Evolutionary conservation across 208 protist species (phyloP).

Genomic region (Leishmania tropica): DNA sequence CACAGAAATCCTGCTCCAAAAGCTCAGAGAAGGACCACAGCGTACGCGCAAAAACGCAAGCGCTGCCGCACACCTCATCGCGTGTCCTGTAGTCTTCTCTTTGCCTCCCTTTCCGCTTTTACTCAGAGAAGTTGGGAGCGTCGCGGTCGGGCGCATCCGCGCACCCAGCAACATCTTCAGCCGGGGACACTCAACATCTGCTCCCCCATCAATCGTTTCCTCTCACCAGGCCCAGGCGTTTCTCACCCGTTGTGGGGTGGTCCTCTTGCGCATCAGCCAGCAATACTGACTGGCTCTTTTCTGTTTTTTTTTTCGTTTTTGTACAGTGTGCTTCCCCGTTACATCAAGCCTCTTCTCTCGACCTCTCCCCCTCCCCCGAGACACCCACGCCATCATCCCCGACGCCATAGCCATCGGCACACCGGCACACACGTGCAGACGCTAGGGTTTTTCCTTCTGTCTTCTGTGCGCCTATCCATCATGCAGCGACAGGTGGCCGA

Average conservation of each 20-base stretch:
- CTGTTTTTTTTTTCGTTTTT: not conserved
- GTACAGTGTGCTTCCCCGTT: not conserved
- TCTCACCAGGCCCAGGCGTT: not conserved
- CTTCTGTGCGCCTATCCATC: not conserved
- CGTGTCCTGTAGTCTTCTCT: not conserved
- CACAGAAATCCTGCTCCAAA: no score
- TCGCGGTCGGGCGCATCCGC: not conserved
- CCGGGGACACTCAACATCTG: not conserved
- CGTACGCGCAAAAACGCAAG: not conserved
- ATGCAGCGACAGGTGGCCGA: slow-evolving; percentile 53
- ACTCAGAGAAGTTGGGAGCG: not conserved
- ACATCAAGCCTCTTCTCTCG: not conserved
- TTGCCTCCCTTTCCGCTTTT: not conserved
- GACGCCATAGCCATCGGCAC: not conserved
- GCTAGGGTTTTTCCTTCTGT: not conserved
- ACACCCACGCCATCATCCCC: not conserved
- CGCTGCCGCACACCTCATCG: not conserved
- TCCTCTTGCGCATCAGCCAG: not conserved
- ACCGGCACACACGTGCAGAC: not conserved
- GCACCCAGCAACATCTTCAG: not conserved
- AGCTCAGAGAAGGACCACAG: not conserved
- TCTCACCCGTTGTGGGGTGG: not conserved
- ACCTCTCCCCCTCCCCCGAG: not conserved
- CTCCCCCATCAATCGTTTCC: not conserved
- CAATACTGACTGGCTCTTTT: not conserved